Evolutionary conservation across 352 stramenopile genomes (phyloP).

Genomic region (Phytophthora rubi): DNA sequence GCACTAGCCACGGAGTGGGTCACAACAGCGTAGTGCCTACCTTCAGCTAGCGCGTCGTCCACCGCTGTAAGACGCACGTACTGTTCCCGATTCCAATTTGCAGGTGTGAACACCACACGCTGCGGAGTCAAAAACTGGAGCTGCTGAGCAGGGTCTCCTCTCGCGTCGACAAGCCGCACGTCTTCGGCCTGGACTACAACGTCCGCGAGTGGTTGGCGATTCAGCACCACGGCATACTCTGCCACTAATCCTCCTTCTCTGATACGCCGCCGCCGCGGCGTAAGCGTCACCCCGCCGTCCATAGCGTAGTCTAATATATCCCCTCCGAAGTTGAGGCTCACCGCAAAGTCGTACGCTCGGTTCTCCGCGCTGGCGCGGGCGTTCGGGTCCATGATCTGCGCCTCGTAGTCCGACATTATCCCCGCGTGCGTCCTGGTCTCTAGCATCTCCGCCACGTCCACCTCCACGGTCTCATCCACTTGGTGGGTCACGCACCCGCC

Average conservation of each 20-base stretch:
- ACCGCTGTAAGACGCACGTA: conserved; percentile 58
- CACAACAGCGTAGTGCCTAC: conserved; percentile 66
- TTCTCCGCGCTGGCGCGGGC: conserved; percentile 26
- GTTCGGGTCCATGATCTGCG: conserved; percentile 58
- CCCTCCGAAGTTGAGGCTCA: conserved; percentile 55
- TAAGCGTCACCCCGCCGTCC: conserved; percentile 70
- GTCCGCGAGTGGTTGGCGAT: conserved; percentile 58
- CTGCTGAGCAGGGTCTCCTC: conserved; percentile 44
- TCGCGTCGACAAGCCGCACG: conserved; percentile 43
- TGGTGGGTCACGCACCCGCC: conserved; percentile 54
- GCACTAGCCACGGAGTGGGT: conserved; percentile 49
- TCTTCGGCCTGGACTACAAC: conserved; percentile 55
- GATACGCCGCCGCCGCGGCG: conserved; percentile 52
- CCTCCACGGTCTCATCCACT: conserved; percentile 48
- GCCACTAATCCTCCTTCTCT: conserved; percentile 54
- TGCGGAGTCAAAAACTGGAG: conserved; percentile 43
- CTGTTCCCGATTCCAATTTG: conserved; percentile 79
- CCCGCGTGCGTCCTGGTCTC: conserved; percentile 44
- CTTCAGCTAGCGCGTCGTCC: conserved; percentile 65
- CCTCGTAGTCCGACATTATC: conserved; percentile 42
- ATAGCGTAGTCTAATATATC: conserved; percentile 77
- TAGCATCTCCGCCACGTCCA: conserved; percentile 45
- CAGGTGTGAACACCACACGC: conserved; percentile 49
- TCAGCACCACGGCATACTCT: conserved; percentile 74
- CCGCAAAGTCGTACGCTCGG: conserved; percentile 59